Evolutionary conservation across 2,329 filamentous ascomycete species (phyloP), one percentile per base, ranked within the genome.

Genomic region (Microsporum audouinii): DNA sequence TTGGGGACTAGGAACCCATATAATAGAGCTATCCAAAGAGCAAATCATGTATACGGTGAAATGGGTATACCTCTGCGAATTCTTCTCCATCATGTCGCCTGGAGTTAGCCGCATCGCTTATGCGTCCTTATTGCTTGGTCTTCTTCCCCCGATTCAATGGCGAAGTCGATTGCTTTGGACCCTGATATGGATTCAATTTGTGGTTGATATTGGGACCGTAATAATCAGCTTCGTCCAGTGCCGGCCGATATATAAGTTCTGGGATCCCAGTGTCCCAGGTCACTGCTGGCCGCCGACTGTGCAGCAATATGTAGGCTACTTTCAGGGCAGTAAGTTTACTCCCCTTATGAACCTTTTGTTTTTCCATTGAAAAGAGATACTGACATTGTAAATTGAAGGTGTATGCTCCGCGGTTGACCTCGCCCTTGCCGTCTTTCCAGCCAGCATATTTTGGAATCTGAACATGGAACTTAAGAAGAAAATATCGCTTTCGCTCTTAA

Each of bases 341-440:
- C 29, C 45, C 27, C 45, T 3, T 31, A n/a, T 43, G 10, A 7
- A 4, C 39, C n/a, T 12, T 43, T 43, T 10, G 4, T 2, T n/a
- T 33, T 33, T 33, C 34, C 29, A n/a, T 27, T 7, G 12, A 8
- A 29, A 27, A 2, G 2, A 8, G 17, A 47, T 29, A 12, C 49
- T 53, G 49, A 53, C 49, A 10, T 33, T 33, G 17, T 23, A 33
- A 53, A n/a, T 7, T 27, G 49, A 12, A 64, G 63, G 61, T 23
- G 61, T 64, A 14, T 63, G 59, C 31, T 62, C 63, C 5, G 57
- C 56, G 17, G 51, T 60, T 33, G 61, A 64, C 43, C 43, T 63
- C 31, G 38, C 57, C n/a, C 63, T 65, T 5, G 63, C 63, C 7
- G 39, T 60, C n/a, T 65, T 62, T 27, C 63, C 63, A 10, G 55